Percentiles rank a stretch among this genome's conserved stretches.
Evolutionary conservation across 2,329 filamentous ascomycete species (phyloP).

Genomic region (Metarhizium guizhouense): DNA sequence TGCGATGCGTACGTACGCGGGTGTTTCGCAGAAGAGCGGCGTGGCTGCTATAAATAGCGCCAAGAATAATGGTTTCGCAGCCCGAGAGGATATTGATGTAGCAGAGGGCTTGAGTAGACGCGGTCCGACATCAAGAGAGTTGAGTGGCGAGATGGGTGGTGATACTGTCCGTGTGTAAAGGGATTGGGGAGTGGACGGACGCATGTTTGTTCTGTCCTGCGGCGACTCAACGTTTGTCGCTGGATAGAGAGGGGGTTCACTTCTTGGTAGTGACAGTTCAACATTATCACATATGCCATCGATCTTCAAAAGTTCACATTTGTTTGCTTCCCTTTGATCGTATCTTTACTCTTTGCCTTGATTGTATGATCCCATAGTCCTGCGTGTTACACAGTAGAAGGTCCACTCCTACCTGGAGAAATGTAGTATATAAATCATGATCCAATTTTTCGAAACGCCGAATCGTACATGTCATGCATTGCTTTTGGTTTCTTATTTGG

Average conservation of each 20-base stretch:
- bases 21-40: conserved; percentile 1
- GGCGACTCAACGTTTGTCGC: neutral
- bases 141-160: conserved; percentile 54
- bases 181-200: neutral
- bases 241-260: neutral
- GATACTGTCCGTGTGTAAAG: conserved; percentile 33
- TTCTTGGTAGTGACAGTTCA: neutral
- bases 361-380: neutral
- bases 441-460: neutral
- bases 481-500: neutral
- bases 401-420: neutral
- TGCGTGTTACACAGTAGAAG: neutral
- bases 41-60: conserved; percentile 10
- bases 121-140: conserved; percentile 43
- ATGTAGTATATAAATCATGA: neutral
- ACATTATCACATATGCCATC: neutral
- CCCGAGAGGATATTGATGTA: neutral
- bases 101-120: conserved; percentile 21
- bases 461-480: neutral
- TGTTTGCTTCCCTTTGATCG: neutral
- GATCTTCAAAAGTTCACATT: neutral
- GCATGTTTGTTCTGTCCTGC: neutral
- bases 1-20: conserved; percentile 32
- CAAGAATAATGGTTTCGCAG: conserved; percentile 8
- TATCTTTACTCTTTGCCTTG: neutral